Evolutionary conservation across 2,329 filamentous ascomycete species (phyloP).

Genomic region (Cercospora janseana): DNA sequence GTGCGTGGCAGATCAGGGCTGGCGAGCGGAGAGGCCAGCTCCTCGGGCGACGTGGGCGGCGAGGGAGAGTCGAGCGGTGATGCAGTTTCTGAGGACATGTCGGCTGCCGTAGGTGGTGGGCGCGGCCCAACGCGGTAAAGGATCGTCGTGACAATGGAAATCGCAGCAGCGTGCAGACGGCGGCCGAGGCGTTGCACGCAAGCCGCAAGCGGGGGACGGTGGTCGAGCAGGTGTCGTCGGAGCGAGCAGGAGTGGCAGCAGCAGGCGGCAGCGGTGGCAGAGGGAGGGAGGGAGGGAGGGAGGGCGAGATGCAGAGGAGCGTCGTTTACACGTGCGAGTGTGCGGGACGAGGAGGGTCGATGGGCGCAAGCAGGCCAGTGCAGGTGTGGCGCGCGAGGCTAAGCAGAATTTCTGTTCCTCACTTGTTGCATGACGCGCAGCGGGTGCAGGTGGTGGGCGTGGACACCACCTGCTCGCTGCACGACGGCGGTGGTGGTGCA

Average conservation of each 20-base stretch:
- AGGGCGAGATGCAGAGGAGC: background rate
- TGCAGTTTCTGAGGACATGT: slow-evolving; percentile 19
- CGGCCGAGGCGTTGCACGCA: too few species aligned
- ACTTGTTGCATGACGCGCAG: too few species aligned
- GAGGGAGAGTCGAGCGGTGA: slow-evolving; percentile 26
- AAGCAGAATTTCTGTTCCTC: too few species aligned
- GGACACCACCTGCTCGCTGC: too few species aligned
- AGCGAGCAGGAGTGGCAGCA: too few species aligned
- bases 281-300: background rate
- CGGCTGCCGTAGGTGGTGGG: slow-evolving; percentile 1
- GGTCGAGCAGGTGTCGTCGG: too few species aligned
- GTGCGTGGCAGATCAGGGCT: slow-evolving; percentile 15
- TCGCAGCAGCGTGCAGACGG: too few species aligned
- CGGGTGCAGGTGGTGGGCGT: too few species aligned
- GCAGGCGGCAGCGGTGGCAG: background rate
- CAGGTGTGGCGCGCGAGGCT: slow-evolving; percentile 1
- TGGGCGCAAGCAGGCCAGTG: background rate
- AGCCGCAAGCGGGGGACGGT: too few species aligned
- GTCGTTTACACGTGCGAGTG: background rate
- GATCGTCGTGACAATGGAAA: background rate
- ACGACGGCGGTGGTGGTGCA: too few species aligned
- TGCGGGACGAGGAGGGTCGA: background rate
- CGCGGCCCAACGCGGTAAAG: background rate
- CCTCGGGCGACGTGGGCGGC: slow-evolving; percentile 33
- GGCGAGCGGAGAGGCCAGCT: slow-evolving; percentile 23